Percentiles rank a stretch among this genome's conserved stretches.
Conservation (phyloP, 2,329 filamentous ascomycete species). For the Trichoderma gracile region DNA sequence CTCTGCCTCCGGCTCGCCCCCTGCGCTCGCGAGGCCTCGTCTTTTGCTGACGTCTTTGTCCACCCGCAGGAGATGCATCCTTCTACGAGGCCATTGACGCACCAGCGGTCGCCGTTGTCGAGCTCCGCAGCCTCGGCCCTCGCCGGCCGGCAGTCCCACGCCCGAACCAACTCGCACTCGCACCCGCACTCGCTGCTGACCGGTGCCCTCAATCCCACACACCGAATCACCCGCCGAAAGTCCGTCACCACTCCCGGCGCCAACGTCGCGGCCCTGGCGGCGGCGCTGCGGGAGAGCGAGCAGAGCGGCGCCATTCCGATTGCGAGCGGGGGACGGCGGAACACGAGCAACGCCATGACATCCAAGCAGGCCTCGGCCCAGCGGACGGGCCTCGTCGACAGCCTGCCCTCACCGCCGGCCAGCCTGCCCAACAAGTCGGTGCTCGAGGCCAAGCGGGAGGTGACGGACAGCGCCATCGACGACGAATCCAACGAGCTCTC, state of each 20-base stretch:
- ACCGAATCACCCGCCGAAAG: constrained; percentile 90
- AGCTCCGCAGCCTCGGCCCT: constrained; percentile 60
- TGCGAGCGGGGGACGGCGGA: constrained; percentile 59
- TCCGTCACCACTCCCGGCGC: constrained; percentile 77
- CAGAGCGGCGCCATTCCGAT: constrained; percentile 59
- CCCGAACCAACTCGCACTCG: constrained; percentile 79
- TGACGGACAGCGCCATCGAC: constrained; percentile 64
- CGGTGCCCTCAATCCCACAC: constrained; percentile 73
- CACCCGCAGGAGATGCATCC: constrained; percentile 61
- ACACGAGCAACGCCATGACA: constrained; percentile 49
- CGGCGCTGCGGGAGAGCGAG: constrained; percentile 69
- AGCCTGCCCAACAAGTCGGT: constrained; percentile 64
- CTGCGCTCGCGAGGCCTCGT: constrained; percentile 37
- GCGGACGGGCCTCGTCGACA: constrained; percentile 54
- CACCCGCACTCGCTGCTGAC: constrained; percentile 80
- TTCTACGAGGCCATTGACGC: constrained; percentile 66
- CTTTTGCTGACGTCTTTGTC: constrained; percentile 38
- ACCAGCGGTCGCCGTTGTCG: constrained; percentile 61
- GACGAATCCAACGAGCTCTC: constrained; percentile 65
- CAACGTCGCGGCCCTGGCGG: constrained; percentile 74
- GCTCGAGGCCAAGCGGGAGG: constrained; percentile 50
- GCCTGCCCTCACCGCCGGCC: constrained; percentile 64
- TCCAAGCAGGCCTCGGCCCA: constrained; percentile 60
- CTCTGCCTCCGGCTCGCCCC: constrained; percentile 39
- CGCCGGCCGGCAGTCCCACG: constrained; percentile 61